Evolutionary conservation across 1,139 yeast species (phyloP), one percentile per base, ranked within the genome.

Genomic region (Pichia sp.): DNA sequence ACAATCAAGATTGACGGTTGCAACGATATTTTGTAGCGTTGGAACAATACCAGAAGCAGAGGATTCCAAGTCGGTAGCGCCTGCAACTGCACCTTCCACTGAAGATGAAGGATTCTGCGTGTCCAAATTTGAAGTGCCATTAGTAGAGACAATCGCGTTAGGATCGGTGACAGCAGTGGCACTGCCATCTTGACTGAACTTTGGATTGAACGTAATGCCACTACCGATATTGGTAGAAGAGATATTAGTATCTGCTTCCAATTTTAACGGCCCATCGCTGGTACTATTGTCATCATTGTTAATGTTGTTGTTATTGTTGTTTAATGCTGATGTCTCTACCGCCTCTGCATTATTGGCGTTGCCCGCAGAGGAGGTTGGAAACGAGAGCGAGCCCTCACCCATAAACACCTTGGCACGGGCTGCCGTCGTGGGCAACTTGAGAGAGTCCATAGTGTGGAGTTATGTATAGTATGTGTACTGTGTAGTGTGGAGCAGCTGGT

Each of bases 1-100:
- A 61, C 98, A 91, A 53, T 91, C 98, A 60, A 91, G 70, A 58
- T 93, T 91, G 41, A 91, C 98, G 0, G 99, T 91, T 25, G 99
- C 98, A 34, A 91, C 99, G 40, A 91, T 93, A 67, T 91, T 88
- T 62, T 88, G 97, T 50, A 88, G 67, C 0, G 97, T 88, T 29
- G 98, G 98, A 10, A 91, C 95, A 41, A 88, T 88, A 31, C 97
- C 97, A 0, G 96, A 84, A 28, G 73, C 81, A 29, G 69, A 71
- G n/a, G n/a, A n/a, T n/a, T n/a, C n/a, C 6, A 34, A 44, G 18
- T 50, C 58, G 22, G 49, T 53, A 16, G 49, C 44, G 32, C 32
- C 44, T 12, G 43, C 41, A 4, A 7, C 16, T 25, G 16, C 18
- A 25, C 14, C 11, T 8, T 25, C 27, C 10, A 8, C 16, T 14